Base-by-base conservation (phyloP, 805 yeast species). In the Zygotorulaspora sp. region DNA sequence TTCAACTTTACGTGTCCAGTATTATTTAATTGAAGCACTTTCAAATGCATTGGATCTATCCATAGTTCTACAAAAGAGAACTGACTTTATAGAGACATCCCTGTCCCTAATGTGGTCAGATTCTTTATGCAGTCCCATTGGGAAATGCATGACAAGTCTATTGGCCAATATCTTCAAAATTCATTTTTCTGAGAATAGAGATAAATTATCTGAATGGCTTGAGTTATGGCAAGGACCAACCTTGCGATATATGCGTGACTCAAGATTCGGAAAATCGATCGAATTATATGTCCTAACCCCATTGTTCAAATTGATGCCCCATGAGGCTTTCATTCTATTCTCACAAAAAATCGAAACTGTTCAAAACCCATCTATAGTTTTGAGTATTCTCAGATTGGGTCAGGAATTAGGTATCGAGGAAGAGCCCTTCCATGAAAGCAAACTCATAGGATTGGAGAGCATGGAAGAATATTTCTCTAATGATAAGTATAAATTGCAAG, bases 41-140 rank as follows among this genome's bases (percentile, higher is more conserved):
- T 64, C 75, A 6, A 72, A 68, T 48, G 74, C 74, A 25, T 52
- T 74, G 1, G 69, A 73, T 12, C 61, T 72, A 5, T 49, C 58
- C 0, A 49, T 52, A 21, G 61, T 86, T 7, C 35, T 80, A 2
- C 45, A 53, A 1, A 38, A 57, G 4, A 68, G 68, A 23, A 78
- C 83, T 1, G 30, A 47, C 1, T 77, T 83, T 42, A 58, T 77
- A 3, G 48, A 47, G 2, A 62, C 62, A 7, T 70, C 83, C n/a
- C 52, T 83, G 10, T 49, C 61, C 2, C 58, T 68, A 12, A 77
- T 83, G 63, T 37, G 49, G 32, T 68, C 78, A 1, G 77, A 74
- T 47, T 73, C 86, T 0, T 55, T 86, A 38, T 80, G 92, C 0
- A 83, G 77, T 43, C 72, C 81, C 2, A 68, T 78, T 13, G 79